These are phyloP conservation scores for Tolypocladium paradoxum DNA, from an alignment of 2,329 filamentous ascomycete species.

Conservation along the genomic window DNA sequence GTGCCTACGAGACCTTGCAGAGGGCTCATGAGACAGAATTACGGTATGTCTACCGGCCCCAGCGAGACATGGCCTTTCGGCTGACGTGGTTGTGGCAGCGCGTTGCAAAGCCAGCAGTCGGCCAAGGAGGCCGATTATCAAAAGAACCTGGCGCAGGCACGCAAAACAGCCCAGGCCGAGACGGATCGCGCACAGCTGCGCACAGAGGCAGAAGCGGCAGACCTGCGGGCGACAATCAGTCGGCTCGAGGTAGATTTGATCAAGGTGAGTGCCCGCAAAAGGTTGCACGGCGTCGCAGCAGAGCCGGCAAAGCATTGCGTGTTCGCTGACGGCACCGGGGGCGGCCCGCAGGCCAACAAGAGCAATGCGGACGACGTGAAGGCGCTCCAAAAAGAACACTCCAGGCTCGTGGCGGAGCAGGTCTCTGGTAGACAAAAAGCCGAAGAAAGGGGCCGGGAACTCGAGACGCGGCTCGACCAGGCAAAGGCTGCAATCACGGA, in stretches of 20 bases:
- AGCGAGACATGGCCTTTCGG: background rate
- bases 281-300: background rate
- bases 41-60: constrained; percentile 26
- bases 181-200: constrained; percentile 35
- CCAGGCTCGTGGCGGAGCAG: constrained; percentile 27
- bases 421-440: constrained; percentile 11
- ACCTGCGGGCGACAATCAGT: constrained; percentile 49
- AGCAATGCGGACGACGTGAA: constrained; percentile 50
- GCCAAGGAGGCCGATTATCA: constrained; percentile 16
- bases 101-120: constrained; percentile 20
- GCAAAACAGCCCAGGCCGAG: constrained; percentile 38
- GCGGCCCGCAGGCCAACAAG: constrained; percentile 41
- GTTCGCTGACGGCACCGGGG: background rate
- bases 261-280: constrained; percentile 31
- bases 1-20: constrained; percentile 14
- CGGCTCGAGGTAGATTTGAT: constrained; percentile 51
- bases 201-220: constrained; percentile 51
- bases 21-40: constrained; percentile 34
- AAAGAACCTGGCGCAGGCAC: constrained; percentile 31
- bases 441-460: constrained; percentile 11
- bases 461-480: constrained; percentile 17
- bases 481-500: constrained; percentile 9
- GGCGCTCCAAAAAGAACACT: constrained; percentile 31
- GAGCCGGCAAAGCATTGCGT: background rate
- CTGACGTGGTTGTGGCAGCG: constrained; percentile 9